Conservation (phyloP, 371 early-diverging fungal species). For the Funneliformis caledonium region DNA sequence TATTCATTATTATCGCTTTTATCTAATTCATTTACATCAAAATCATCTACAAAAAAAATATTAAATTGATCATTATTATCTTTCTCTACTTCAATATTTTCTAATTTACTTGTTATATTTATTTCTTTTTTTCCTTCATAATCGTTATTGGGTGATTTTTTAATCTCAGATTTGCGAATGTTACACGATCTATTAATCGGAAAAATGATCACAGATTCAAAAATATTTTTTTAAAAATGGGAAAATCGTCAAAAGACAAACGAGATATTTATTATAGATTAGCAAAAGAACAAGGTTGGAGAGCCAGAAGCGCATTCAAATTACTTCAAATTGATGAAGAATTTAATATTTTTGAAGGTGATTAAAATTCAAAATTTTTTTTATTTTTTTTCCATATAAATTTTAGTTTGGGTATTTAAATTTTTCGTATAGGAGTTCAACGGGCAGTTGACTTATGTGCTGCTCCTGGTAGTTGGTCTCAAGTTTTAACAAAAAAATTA, state of each 20-base stretch:
- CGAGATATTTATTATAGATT: slow-evolving; percentile 97
- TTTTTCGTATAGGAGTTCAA: slow-evolving; percentile 65
- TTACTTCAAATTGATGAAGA: slow-evolving; percentile 96
- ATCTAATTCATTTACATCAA: too few species aligned
- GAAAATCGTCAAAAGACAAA: slow-evolving; percentile 90
- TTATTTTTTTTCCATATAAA: slow-evolving; percentile 2
- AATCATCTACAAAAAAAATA: too few species aligned
- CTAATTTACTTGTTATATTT: too few species aligned
- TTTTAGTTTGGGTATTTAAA: neutral
- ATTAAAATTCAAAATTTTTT: neutral
- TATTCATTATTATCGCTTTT: too few species aligned
- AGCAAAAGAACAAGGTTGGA: slow-evolving; percentile 97
- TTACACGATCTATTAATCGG: too few species aligned
- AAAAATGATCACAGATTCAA: too few species aligned
- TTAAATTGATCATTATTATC: too few species aligned
- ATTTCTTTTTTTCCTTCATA: too few species aligned
- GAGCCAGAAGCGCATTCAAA: slow-evolving; percentile 98
- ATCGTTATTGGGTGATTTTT: too few species aligned
- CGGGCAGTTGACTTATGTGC: slow-evolving; percentile 98
- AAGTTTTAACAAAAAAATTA: slow-evolving; percentile 87
- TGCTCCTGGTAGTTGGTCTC: slow-evolving; percentile 99
- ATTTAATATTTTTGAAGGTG: slow-evolving; percentile 86
- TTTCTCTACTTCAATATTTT: too few species aligned
- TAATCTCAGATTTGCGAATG: too few species aligned
- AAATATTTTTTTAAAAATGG: slow-evolving; percentile 55